Base-by-base conservation (phyloP, 23 red algal genomes). In the Gracilaria domingensis region DNA sequence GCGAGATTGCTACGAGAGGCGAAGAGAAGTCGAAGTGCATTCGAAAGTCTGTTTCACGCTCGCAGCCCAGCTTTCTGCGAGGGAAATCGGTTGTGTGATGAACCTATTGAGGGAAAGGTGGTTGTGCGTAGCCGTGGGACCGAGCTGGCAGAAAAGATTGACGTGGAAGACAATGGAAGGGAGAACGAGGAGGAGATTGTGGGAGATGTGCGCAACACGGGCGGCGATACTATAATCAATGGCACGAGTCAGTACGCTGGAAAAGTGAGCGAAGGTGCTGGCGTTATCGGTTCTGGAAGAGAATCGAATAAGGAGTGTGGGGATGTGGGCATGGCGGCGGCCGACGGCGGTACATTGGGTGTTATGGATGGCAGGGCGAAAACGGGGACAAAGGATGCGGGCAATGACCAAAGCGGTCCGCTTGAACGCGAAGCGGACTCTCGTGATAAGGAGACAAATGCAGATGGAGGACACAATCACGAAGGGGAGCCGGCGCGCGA, bases 11-110 rank as follows among this genome's bases (percentile, higher is more conserved):
- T 12, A 25, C 37, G 39, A 45, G 69, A 75, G n/a, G 39, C 39
- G n/a, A 44, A 3, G 35, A 23, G 36, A 30, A 24, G 69, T 75
- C 69, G 69, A 44, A 45, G 37, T 45, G 69, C 36, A 8, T 75
- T 23, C 69, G 69, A 75, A 23, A 75, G 69, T 36, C n/a, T 75
- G 1, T 24, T 75, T 45, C 69, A 75, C 45, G 69, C 69, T 9
- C 69, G 69, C 0, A 16, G 69, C 8, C 17, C 69, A 26, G 17
- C 69, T 5, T 75, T 75, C 37, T 75, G 35, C 69, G 33, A 18
- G 69, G 69, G 11, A 75, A 18, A 32, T 11, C 13, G 66, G 33
- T 40, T 44, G 69, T 45, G 60, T 65, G 25, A 65, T 25, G 24
- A 65, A 65, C 1, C 7, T 18, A n/a, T 0, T 45, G 69, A 26